A percentile compares a stretch with the other conserved stretches of the same genome.
Evolutionary conservation across 1,139 yeast species (phyloP).

Genomic region (Suhomyces wounanorum): DNA sequence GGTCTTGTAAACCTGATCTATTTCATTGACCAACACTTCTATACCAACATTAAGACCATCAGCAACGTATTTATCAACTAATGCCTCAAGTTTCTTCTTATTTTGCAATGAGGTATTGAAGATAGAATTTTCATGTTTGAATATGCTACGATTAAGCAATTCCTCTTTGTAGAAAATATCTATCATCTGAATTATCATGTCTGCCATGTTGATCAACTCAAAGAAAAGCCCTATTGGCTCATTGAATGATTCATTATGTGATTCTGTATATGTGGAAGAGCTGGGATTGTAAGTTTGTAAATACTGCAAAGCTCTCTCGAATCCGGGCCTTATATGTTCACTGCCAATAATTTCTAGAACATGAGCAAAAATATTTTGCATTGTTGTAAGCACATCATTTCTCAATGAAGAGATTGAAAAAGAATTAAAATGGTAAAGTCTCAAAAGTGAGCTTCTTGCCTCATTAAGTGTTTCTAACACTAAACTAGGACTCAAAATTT

Average conservation of each 20-base stretch:
- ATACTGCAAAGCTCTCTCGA: slow-evolving; percentile 73
- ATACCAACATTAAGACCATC: slow-evolving; percentile 90
- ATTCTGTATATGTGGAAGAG: slow-evolving; percentile 21
- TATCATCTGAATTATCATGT: slow-evolving; percentile 87
- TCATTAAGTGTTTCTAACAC: slow-evolving; percentile 41
- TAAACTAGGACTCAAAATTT: slow-evolving; percentile 44
- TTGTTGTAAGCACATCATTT: slow-evolving; percentile 34
- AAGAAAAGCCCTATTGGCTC: slow-evolving; percentile 87
- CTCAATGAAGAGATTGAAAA: slow-evolving; percentile 37
- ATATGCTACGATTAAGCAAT: slow-evolving; percentile 58
- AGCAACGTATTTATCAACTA: slow-evolving; percentile 87
- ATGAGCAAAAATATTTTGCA: slow-evolving; percentile 65
- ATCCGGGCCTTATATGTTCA: slow-evolving; percentile 77
- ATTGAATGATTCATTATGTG: slow-evolving; percentile 42
- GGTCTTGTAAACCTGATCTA: slow-evolving; percentile 43
- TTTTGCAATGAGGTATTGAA: slow-evolving; percentile 77
- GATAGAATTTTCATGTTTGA: slow-evolving; percentile 73
- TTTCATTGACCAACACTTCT: slow-evolving; percentile 80
- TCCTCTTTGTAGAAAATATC: slow-evolving; percentile 91
- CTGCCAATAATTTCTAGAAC: slow-evolving; percentile 66
- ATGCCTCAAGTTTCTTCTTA: slow-evolving; percentile 75
- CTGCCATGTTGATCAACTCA: slow-evolving; percentile 90
- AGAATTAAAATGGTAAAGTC: slow-evolving; percentile 36
- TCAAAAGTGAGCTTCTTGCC: slow-evolving; percentile 37
- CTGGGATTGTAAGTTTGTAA: slow-evolving; percentile 72